A percentile compares a stretch with the other conserved stretches of the same genome.
Conservation (phyloP, 78 protist species). For the Cavenderia fasciculata region DNA sequence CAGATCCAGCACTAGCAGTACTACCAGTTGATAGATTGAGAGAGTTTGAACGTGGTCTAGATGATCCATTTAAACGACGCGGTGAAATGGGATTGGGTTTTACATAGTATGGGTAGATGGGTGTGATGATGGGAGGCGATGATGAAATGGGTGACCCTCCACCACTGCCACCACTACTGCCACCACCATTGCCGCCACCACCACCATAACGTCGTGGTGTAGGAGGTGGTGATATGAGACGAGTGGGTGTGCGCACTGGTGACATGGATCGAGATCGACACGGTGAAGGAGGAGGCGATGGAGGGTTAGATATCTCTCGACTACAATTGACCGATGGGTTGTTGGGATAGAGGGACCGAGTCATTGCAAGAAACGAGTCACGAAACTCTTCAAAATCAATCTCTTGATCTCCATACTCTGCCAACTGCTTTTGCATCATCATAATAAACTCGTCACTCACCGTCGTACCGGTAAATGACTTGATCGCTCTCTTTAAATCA, state of each 20-base stretch:
- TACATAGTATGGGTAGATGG: background rate
- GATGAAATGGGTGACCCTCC: conserved; percentile 48
- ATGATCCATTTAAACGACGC: background rate
- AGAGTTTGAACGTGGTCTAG: background rate
- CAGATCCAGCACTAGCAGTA: no score
- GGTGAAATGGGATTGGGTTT: conserved; percentile 26
- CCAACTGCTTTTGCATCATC: conserved; percentile 50
- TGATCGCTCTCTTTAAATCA: conserved; percentile 63
- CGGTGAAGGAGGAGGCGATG: conserved; percentile 55
- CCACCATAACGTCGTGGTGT: conserved; percentile 39
- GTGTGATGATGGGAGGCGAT: conserved; percentile 23
- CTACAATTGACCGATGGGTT: background rate
- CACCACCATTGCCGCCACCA: no score
- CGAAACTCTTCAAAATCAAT: conserved; percentile 71
- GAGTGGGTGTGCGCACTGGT: background rate
- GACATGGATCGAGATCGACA: conserved; percentile 1
- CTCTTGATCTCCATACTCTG: conserved; percentile 42
- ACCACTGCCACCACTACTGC: no score
- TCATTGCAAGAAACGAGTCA: conserved; percentile 45
- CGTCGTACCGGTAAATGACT: conserved; percentile 49
- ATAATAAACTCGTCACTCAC: conserved; percentile 74
- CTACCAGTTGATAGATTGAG: no score
- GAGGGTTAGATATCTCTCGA: conserved; percentile 12
- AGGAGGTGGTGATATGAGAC: conserved; percentile 57
- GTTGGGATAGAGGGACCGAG: conserved; percentile 36